A percentile compares a stretch with the other conserved stretches of the same genome.
Conservation (phyloP, 1,284 basidiomycete genomes). For the Phylloporus gajari region DNA sequence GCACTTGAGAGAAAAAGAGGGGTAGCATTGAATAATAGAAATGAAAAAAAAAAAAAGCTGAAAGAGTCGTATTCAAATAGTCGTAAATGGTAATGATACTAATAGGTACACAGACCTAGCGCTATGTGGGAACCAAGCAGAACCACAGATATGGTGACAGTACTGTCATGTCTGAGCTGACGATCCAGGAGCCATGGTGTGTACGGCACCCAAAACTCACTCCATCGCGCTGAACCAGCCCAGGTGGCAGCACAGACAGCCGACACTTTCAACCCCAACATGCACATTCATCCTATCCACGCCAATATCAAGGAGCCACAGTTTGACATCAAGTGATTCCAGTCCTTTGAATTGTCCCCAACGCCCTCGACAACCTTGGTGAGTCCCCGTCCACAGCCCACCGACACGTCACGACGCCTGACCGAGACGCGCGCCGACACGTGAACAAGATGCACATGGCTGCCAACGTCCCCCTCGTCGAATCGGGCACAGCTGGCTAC, state of each 20-base stretch:
- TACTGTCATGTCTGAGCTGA: too few species aligned
- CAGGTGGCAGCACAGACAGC: conserved; percentile 92
- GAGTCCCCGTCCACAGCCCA: conserved; percentile 31
- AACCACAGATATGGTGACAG: too few species aligned
- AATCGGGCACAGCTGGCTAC: conserved; percentile 98
- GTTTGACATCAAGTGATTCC: conserved; percentile 92
- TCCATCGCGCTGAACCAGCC: neutral
- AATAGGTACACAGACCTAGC: too few species aligned
- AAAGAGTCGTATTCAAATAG: too few species aligned
- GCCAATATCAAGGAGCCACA: conserved; percentile 95
- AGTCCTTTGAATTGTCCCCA: conserved; percentile 93
- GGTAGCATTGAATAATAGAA: too few species aligned
- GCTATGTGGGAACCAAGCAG: too few species aligned
- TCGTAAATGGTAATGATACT: too few species aligned
- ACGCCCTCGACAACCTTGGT: conserved; percentile 97
- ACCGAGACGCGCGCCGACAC: conserved; percentile 85
- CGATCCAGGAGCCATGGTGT: conserved; percentile 83
- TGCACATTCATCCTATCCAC: conserved; percentile 89
- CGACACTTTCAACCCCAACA: conserved; percentile 90
- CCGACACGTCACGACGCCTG: neutral
- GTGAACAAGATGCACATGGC: conserved; percentile 99
- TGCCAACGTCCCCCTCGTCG: conserved; percentile 89
- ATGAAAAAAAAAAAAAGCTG: too few species aligned
- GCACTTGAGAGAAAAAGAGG: too few species aligned
- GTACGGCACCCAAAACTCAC: conserved; percentile 5